phyloP scores from a whole-genome alignment of 2,329 filamentous ascomycete genomes.

The Colletotrichum euphorbiae region DNA sequence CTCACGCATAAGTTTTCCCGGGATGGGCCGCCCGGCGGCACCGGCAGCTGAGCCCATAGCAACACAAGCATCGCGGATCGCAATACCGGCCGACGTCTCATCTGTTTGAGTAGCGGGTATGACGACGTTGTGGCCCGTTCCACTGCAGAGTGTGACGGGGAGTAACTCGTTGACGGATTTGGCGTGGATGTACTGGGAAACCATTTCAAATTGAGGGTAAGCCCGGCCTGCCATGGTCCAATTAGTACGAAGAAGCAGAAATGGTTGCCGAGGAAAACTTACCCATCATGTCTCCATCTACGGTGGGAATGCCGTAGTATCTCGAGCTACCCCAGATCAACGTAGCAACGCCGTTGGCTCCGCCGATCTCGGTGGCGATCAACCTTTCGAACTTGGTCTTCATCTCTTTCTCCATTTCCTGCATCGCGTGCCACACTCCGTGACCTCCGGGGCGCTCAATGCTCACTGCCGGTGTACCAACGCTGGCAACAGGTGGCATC shows the following conservation, averaged over 20 bases:
- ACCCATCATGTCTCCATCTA: conserved; percentile 56
- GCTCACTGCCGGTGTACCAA: conserved; percentile 43
- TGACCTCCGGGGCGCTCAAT: conserved; percentile 41
- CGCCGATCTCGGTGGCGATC: conserved; percentile 57
- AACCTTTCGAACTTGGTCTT: conserved; percentile 34
- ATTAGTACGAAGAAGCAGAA: conserved; percentile 42
- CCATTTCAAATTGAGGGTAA: conserved; percentile 45
- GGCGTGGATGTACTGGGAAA: conserved; percentile 47
- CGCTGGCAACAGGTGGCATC: conserved; percentile 41
- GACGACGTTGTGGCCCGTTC: conserved; percentile 42
- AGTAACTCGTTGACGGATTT: conserved; percentile 45
- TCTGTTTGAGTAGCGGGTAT: conserved; percentile 41
- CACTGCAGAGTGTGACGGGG: conserved; percentile 43
- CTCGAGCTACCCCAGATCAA: conserved; percentile 52
- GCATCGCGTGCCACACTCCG: conserved; percentile 38
- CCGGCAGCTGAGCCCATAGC: conserved; percentile 50
- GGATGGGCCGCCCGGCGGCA: conserved; percentile 48
- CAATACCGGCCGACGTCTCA: conserved; percentile 41
- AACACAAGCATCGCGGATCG: conserved; percentile 44
- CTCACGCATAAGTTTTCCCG: conserved; percentile 47
- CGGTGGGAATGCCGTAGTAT: conserved; percentile 49
- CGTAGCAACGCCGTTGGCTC: conserved; percentile 61
- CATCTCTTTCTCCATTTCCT: conserved; percentile 33
- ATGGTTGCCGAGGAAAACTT: conserved; percentile 30
- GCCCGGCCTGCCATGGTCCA: conserved; percentile 41